phyloP scores from a whole-genome alignment of 2,329 filamentous ascomycete genomes.

The Colletotrichum viniferum region DNA sequence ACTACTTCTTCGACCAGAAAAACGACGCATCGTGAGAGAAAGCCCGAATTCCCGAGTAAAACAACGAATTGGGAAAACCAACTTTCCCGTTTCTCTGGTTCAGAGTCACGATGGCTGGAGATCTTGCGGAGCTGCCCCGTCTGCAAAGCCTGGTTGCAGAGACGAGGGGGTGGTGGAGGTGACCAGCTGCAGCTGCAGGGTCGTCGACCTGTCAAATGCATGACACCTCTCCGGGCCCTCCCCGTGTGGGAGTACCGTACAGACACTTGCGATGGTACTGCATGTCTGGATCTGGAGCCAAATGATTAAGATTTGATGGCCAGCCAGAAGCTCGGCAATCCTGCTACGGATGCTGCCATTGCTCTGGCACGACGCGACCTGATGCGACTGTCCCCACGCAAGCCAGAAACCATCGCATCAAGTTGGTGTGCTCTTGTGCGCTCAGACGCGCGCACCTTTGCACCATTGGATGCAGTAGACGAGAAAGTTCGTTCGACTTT shows the following conservation, averaged over 20 bases:
- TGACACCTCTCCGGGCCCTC: background rate
- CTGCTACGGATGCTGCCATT: background rate
- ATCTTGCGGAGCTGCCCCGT: background rate
- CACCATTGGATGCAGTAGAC: background rate
- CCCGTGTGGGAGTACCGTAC: background rate
- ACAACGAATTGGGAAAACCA: background rate
- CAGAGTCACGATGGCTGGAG: background rate
- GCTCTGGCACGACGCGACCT: background rate
- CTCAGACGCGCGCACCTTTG: background rate
- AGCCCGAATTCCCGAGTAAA: background rate
- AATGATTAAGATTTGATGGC: slow-evolving; percentile 1
- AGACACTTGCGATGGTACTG: background rate
- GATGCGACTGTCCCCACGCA: slow-evolving; percentile 1
- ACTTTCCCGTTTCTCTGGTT: background rate
- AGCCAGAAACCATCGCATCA: slow-evolving; percentile 1
- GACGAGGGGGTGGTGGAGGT: background rate
- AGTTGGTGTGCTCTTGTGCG: slow-evolving; percentile 2
- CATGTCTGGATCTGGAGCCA: slow-evolving; percentile 2
- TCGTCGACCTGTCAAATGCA: background rate
- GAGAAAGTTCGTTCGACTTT: background rate
- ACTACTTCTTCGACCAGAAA: background rate
- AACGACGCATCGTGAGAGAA: background rate
- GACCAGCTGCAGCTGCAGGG: slow-evolving; percentile 2
- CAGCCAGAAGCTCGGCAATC: background rate
- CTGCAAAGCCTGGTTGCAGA: background rate